Base-by-base conservation (phyloP, 208 protist genomes). In the Acanthamoeba healyi region DNA sequence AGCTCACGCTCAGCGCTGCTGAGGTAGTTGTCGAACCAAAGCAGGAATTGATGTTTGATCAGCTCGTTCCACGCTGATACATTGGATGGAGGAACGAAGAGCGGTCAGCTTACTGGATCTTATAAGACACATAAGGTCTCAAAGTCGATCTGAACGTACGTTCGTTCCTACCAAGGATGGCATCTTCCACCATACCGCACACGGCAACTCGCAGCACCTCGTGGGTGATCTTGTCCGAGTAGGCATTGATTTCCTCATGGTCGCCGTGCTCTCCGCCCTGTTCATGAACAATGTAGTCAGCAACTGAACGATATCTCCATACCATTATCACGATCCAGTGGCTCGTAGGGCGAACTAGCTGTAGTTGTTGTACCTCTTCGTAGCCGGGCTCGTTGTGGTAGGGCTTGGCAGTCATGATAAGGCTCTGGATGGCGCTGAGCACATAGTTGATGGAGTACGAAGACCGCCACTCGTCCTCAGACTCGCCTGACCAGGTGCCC, bases 361-460 rank as follows among this genome's bases (percentile, higher is more conserved):
- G 49, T 4, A 77, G 12, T 5, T 10, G 22, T 40, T 10, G 4
- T 74, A 72, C 84, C 92, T 94, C 92, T 19, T 95, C 94, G 44
- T 95, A 95, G 40, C 94, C 94, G 10, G 94, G 94, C 36, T 95
- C 94, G 24, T 95, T 95, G 94, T 95, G 91, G 34, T 95, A 95
- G 17, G 94, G 94, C 58, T 95, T 94, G n/a, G 63, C 65, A 0
- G 91, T 94, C 94, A 95, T 79, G 42, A 95, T 95, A 26, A 95
- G 40, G 34, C 89, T 94, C 51, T 95, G 94, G 24, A 95, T 95
- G 58, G 94, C 86, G 10, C 86, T 84, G 0, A 95, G 94, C 0
- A 95, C 10, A 29, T 95, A 94, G 79, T 94, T 81, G 70, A 95
- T 93, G 14, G 94, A 95, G 36, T 95, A 94, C 36, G 94, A 92